These are phyloP conservation scores for Trichoderma semiorbis DNA, from an alignment of 2,329 filamentous ascomycete genomes.

Conservation along the genomic window DNA sequence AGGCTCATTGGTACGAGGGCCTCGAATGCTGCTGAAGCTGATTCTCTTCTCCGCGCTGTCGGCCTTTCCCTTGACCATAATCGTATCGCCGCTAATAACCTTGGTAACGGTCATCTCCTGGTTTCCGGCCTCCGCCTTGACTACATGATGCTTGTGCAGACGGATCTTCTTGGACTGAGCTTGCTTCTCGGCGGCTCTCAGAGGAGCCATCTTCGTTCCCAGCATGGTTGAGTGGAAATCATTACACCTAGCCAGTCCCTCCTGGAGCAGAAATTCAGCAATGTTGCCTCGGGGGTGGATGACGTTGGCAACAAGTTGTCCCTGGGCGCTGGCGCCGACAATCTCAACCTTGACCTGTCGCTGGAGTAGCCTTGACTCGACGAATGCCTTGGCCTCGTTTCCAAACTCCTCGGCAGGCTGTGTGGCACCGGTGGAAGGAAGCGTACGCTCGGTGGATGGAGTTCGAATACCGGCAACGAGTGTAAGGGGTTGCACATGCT, in stretches of 20 bases:
- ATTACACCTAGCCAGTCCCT: slow-evolving; percentile 86
- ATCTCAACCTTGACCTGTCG: slow-evolving; percentile 79
- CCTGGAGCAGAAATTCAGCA: slow-evolving; percentile 82
- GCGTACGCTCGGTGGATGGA: slow-evolving; percentile 82
- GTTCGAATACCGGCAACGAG: slow-evolving; percentile 85
- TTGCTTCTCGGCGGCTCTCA: slow-evolving; percentile 81
- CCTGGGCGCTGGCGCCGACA: slow-evolving; percentile 83
- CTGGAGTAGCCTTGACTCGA: slow-evolving; percentile 82
- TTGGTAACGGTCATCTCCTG: slow-evolving; percentile 81
- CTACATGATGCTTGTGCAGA: slow-evolving; percentile 76
- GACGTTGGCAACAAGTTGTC: slow-evolving; percentile 83
- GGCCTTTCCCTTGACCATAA: slow-evolving; percentile 80
- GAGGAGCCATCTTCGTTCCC: slow-evolving; percentile 78
- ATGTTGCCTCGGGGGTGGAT: slow-evolving; percentile 91
- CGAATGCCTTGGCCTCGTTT: slow-evolving; percentile 82
- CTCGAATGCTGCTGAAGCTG: slow-evolving; percentile 87
- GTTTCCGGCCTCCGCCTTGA: slow-evolving; percentile 63
- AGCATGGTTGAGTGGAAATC: slow-evolving; percentile 95
- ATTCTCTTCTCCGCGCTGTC: slow-evolving; percentile 81
- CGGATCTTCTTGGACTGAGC: slow-evolving; percentile 75
- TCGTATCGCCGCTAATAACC: slow-evolving; percentile 82
- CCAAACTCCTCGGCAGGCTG: slow-evolving; percentile 86
- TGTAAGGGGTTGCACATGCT: slow-evolving; percentile 85
- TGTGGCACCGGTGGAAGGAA: slow-evolving; percentile 72
- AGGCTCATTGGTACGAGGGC: slow-evolving; percentile 83